Evolutionary conservation across 1,284 basidiomycete genomes (phyloP), one percentile per base, ranked within the genome.

Genomic region (Rhizoctonia solani): DNA sequence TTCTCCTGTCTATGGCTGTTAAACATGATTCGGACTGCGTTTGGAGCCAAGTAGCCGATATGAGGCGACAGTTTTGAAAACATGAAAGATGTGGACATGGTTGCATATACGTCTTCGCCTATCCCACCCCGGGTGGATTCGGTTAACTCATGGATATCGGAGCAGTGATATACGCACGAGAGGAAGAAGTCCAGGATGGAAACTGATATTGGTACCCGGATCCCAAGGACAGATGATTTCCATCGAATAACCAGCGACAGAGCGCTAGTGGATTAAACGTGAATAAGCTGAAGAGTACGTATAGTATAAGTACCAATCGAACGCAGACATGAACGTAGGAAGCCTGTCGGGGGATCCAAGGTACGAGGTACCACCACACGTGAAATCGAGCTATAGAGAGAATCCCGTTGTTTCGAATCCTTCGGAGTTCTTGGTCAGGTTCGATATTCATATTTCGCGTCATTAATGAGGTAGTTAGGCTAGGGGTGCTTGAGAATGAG

Each of bases 41-140:
- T 27, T 4, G 58, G 58, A 23, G 46, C 58, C 8, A 61, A 47
- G 16, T 50, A 50, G 3, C 58, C 44, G 14, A 61, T 32, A 23
- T 32, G 44, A 16, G 58, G 58, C 6, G 58, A 29, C 34, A 61
- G 25, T 23, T 61, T 61, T 13, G 58, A 61, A 27, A 61, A 50
- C 25, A 50, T 19, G 8, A 61, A 37, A 3, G 58, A 47, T 2
- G 58, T 34, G 5, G n/a, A 16, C 32, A 61, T 46, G 2, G 34
- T 30, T 50, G 46, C 58, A 37, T 49, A 46, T 21, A 6, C 21
- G n/a, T 9, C 8, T 11, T 46, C 44, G 8, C 8, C 37, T 39
- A 46, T 46, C n/a, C n/a, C n/a, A n/a, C n/a, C n/a, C n/a, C 9
- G 6, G 44, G 13, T 11, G 8, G 6, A 21, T 21, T 9, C 21